phyloP scores from a whole-genome alignment of 495 filamentous ascomycete genomes.

The Penicillium subrubescens region DNA sequence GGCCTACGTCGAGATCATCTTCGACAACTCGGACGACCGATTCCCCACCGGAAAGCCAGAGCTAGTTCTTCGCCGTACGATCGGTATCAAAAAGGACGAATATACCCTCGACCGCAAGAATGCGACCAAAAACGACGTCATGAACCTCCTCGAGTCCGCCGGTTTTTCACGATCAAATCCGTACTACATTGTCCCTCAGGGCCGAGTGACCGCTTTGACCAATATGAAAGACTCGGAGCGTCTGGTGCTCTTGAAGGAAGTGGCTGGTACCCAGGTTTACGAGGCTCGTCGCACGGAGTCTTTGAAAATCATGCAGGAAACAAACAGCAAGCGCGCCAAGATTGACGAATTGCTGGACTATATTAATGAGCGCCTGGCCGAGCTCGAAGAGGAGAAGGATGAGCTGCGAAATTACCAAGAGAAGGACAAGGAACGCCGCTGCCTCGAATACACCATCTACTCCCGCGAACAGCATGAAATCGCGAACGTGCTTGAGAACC shows the following conservation, averaged over 20 bases:
- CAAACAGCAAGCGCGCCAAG: conserved; percentile 88
- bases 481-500: conserved; percentile 71
- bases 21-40: conserved; percentile 95
- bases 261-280: conserved; percentile 96
- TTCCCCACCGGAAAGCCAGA: conserved; percentile 94
- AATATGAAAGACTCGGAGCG: conserved; percentile 97
- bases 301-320: conserved; percentile 95
- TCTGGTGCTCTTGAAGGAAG: conserved; percentile 89
- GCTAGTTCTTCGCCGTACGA: conserved; percentile 86
- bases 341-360: conserved; percentile 91
- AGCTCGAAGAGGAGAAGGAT: conserved; percentile 96
- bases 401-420: conserved; percentile 91
- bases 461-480: conserved; percentile 83
- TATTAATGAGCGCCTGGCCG: conserved; percentile 84
- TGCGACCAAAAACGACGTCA: conserved; percentile 90
- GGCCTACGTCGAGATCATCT: conserved; percentile 97
- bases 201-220: conserved; percentile 90
- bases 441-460: conserved; percentile 92
- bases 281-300: conserved; percentile 87
- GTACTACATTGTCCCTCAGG: conserved; percentile 98
- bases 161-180: conserved; percentile 97
- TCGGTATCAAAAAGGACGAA: conserved; percentile 97
- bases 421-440: conserved; percentile 89
- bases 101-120: conserved; percentile 96
- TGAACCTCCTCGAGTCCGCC: conserved; percentile 93